Evolutionary conservation across 495 filamentous ascomycete genomes (phyloP).

Genomic region (Aspergillus bridgeri): DNA sequence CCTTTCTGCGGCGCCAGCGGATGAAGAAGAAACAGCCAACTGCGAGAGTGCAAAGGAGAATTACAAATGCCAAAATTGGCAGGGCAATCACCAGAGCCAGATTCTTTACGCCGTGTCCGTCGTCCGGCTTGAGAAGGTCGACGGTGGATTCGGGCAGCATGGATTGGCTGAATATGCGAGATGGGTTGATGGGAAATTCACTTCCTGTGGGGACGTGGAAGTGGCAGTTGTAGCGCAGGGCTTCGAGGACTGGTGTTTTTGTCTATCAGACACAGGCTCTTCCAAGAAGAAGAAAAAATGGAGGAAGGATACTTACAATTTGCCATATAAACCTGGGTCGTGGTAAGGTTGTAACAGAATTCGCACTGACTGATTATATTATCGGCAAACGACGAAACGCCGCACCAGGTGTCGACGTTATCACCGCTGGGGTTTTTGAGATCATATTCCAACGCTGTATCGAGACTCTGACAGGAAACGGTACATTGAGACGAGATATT

Average conservation of each 20-base stretch:
- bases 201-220: constrained; percentile 30
- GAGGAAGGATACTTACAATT: constrained; percentile 44
- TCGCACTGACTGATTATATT: constrained; percentile 42
- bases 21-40: constrained; percentile 41
- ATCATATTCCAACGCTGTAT: constrained; percentile 32
- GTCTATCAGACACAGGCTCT: neutral
- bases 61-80: constrained; percentile 42
- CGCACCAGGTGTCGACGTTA: constrained; percentile 35
- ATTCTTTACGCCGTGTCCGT: constrained; percentile 26
- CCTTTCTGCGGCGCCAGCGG: constrained; percentile 33
- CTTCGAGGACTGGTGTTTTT: constrained; percentile 41
- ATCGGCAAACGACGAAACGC: constrained; percentile 35
- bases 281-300: neutral
- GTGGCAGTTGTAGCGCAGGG: constrained; percentile 49
- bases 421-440: constrained; percentile 25
- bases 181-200: constrained; percentile 41
- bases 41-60: constrained; percentile 23
- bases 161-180: constrained; percentile 41
- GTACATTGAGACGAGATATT: constrained; percentile 43
- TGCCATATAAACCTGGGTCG: constrained; percentile 41
- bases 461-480: constrained; percentile 37
- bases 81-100: constrained; percentile 46
- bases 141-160: constrained; percentile 37
- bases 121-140: constrained; percentile 23
- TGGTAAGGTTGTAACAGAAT: constrained; percentile 43